Evolutionary conservation across 768 basidiomycete genomes (phyloP).

Genomic region (Russula vinacea): DNA sequence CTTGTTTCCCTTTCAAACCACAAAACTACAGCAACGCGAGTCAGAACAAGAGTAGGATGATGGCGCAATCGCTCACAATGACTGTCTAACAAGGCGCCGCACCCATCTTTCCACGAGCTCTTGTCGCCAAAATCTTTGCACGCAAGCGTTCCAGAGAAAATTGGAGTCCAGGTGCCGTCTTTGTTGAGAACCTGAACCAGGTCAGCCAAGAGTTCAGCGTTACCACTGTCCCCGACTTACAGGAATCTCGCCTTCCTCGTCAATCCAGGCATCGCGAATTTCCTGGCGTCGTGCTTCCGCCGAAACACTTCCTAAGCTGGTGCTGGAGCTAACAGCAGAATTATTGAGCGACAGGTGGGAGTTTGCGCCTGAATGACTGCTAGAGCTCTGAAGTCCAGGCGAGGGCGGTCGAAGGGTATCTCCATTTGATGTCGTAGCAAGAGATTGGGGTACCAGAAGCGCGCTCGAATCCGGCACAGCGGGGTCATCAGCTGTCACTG

Average conservation of each 20-base stretch:
- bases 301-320: neutral
- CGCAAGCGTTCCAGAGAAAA: neutral
- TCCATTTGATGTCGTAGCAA: neutral
- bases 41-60: neutral
- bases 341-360: neutral
- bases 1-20: neutral
- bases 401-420: neutral
- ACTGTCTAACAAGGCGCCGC: neutral
- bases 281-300: neutral
- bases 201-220: neutral
- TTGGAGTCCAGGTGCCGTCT: neutral
- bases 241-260: constrained; percentile 7
- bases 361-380: neutral
- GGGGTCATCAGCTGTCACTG: neutral
- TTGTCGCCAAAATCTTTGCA: neutral
- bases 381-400: neutral
- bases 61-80: neutral
- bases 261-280: neutral
- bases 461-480: neutral
- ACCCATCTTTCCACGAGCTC: neutral
- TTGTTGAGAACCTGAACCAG: neutral
- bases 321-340: neutral
- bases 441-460: neutral
- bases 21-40: neutral
- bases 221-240: neutral